Evolutionary conservation across 129 eudicot species (phyloP), one percentile per base, ranked within the genome.

Genomic region (Escallonia herrerae): DNA sequence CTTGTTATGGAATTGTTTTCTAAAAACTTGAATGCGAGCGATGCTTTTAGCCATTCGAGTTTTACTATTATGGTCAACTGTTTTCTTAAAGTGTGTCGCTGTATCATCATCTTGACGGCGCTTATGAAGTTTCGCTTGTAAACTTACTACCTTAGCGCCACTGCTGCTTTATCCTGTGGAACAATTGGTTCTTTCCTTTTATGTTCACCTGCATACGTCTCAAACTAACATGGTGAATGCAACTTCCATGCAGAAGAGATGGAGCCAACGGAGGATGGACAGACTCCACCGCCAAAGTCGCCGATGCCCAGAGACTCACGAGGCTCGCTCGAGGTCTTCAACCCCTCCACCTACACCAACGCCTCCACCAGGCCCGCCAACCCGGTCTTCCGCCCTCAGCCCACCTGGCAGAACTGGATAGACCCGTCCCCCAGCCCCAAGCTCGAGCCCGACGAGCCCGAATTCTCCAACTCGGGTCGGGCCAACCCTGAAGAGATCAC

Each of bases 241-340:
- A 72, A 37, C 59, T 70, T 50, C 42, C 64, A 59, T 43, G 66
- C 71, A 82, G 78, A 72, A 42, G 33, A 22, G 33, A 85, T 86
- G 93, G 93, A 86, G 45, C 72, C 69, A 56, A 72, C 69, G 54
- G 73, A 81, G 9, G 78, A 78, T 74, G 78, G 78, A 72, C 72
- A 67, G 33, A 11, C 68, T 44, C 46, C 88, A 0, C 43, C 84
- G 3, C 71, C 73, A 12, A 40, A 64, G 5, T 75, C 74, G 43
- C 85, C 89, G 40, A 73, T 69, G 12, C 86, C 91, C 4, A 79
- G 98, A 65, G 90, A 88, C 65, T 52, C 87, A 5, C 84, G 98
- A 3, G 98, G 95, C 63, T 93, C 98, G 5, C 87, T 93, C 5
- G 98, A 93, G 76, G 96, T 93, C 37, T 93, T 93, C 84, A 93